Evolutionary conservation across 2,329 filamentous ascomycete genomes (phyloP), one percentile per base, ranked within the genome.

Genomic region (Pseudocercospora vitis): DNA sequence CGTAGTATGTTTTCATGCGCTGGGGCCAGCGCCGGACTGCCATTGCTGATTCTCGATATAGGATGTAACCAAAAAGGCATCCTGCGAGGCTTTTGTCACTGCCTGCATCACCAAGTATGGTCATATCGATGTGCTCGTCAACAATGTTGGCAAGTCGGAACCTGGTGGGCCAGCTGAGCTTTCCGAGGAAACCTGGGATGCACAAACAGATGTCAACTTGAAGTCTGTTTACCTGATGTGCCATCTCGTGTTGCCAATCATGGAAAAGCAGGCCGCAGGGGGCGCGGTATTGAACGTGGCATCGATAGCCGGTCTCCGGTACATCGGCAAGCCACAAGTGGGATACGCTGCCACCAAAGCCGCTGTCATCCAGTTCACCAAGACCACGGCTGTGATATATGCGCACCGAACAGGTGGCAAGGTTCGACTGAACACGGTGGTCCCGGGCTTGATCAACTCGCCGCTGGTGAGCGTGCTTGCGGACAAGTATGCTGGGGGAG

Each of bases 331-430:
- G 56, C 73, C 76, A 3, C 80, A 83, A 61, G 72, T 83, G 1
- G 80, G 75, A 0, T 82, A 83, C 60, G 77, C 76, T 71, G 86
- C 87, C 14, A 88, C 85, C 72, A 91, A 91, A 80, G 87, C 88
- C 4, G 88, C 85, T 64, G 85, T 90, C 37, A 81, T 89, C 63
- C 85, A 89, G 70, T 81, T 91, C 52, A 86, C 83, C 71, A 89
- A 88, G 76, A 89, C 86, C 2, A 82, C 92, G 11, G 88, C 87
- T 39, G 87, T 82, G 1, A 76, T 79, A 0, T 81, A 81, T 59
- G 78, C 78, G 0, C 47, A 65, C 48, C 52, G 61, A 39, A 65
- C 60, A 4, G 56, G 59, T 1, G 74, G 72, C 11, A 72, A 73
- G 0, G 73, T 82, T 3, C 65, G 80, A 14, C 55, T 83, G 28